phyloP scores from a whole-genome alignment of 2,329 filamentous ascomycete genomes.

The Hymenoscyphus albidus region DNA sequence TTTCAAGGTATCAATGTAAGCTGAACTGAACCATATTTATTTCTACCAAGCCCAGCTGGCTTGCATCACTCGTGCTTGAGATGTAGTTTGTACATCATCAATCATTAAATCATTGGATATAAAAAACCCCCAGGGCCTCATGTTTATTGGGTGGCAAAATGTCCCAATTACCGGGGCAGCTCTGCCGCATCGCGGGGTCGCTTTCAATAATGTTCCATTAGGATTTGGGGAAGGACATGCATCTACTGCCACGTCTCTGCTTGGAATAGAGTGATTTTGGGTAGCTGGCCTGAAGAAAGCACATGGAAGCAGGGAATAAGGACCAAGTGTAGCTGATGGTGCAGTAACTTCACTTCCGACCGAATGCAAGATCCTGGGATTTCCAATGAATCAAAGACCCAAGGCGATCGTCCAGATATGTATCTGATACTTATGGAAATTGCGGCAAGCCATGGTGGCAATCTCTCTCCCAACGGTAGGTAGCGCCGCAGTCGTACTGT shows the following conservation, averaged over 20 bases:
- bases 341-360: neutral
- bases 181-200: neutral
- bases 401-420: neutral
- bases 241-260: slow-evolving; percentile 3
- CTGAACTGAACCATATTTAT: neutral
- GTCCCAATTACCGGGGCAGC: neutral
- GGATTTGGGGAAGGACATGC: neutral
- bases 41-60: neutral
- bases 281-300: neutral
- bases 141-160: neutral
- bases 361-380: neutral
- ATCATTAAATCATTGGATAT: neutral
- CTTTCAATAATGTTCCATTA: neutral
- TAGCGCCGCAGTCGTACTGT: neutral
- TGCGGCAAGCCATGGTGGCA: neutral
- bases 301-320: slow-evolving; percentile 5
- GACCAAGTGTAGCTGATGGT: neutral
- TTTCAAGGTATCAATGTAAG: no score
- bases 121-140: neutral
- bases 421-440: slow-evolving; percentile 1
- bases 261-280: neutral
- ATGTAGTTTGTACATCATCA: neutral
- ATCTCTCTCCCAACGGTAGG: neutral
- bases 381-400: neutral
- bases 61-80: neutral